A percentile compares a stretch with the other conserved stretches of the same genome.
Conservation (phyloP, 177 flowering plant species). For the Telopea speciosissima region DNA sequence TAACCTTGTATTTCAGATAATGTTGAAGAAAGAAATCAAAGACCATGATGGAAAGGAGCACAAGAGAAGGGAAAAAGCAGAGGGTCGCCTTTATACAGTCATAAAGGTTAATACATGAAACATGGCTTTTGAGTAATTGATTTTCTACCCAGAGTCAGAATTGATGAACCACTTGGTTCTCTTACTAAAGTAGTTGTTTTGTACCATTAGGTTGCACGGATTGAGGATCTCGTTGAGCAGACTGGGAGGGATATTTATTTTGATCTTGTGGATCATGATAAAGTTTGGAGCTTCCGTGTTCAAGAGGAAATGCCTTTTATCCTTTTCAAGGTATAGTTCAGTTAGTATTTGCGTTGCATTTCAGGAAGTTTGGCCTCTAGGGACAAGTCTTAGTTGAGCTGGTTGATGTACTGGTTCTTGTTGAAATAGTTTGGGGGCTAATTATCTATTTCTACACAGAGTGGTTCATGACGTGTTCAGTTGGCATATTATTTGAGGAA, state of each 20-base stretch:
- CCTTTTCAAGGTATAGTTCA: slow-evolving; percentile 56
- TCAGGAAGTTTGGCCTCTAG: too few relatives aligned
- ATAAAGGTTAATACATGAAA: slow-evolving; percentile 43
- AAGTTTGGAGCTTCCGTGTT: slow-evolving; percentile 69
- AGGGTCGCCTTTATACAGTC: slow-evolving; percentile 69
- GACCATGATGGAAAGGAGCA: slow-evolving; percentile 84
- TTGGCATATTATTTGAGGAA: too few relatives aligned
- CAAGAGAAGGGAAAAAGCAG: slow-evolving; percentile 71
- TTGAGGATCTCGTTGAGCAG: slow-evolving; percentile 67
- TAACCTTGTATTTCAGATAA: slow-evolving; percentile 33
- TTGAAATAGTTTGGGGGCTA: too few relatives aligned
- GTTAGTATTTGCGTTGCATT: too few relatives aligned
- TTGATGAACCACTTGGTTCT: not conserved
- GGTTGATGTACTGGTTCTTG: too few relatives aligned
- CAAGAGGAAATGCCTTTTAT: slow-evolving; percentile 59
- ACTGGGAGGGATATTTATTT: slow-evolving; percentile 72
- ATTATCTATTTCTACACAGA: too few relatives aligned
- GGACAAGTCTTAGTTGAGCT: too few relatives aligned
- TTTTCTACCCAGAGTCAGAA: not conserved
- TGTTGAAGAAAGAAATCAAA: slow-evolving; percentile 56
- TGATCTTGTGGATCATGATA: slow-evolving; percentile 86
- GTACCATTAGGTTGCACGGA: slow-evolving; percentile 54
- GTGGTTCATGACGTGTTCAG: too few relatives aligned
- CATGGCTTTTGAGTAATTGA: not conserved
- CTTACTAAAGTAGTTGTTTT: slow-evolving; percentile 7